Evolutionary conservation across 2,329 filamentous ascomycete genomes (phyloP), one percentile per base, ranked within the genome.

Genomic region (Fonsecaea pedrosoi): DNA sequence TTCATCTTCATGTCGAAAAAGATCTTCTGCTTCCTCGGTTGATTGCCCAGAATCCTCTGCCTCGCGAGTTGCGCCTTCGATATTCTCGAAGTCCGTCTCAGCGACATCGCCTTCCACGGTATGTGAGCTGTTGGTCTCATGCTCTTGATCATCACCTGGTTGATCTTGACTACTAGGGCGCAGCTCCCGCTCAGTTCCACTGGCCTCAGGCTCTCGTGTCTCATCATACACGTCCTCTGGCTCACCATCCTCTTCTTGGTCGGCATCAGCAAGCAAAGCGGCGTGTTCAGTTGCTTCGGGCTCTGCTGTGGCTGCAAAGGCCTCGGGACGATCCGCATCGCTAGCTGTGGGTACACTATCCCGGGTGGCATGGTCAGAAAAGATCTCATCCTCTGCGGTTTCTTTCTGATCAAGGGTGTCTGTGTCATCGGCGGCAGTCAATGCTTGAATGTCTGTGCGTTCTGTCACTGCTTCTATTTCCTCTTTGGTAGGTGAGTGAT

Each of bases 91-190:
- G 15, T 55, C 58, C 15, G 37, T 15, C 7, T 63, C 61, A 4
- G 35, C 60, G 10, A 12, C 4, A 9, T 69, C 64, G 30, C 60
- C 67, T 38, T 69, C 54, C 8, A 67, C 35, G n/a, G 65, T 66
- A 57, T 69, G 67, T 32, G 67, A 66, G 56, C 66, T 70, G 42
- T 64, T 68, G 5, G 59, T 63, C 32, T 64, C 64, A 53, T 65
- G 37, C 37, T 70, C 67, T 21, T 60, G 54, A 35, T 37, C 56
- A n/a, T 64, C 61, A 40, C 55, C 8, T 7, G 32, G 34, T 45
- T 40, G 42, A 21, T 55, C 48, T 25, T 35, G 18, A 35, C 8
- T 25, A 4, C 50, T 50, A 34, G 57, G 4, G n/a, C 45, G 38
- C 12, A 35, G 30, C 25, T 65, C 57, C 4, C 55, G 54, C 21